Evolutionary conservation across 495 filamentous ascomycete genomes (phyloP).

Genomic region (Rostrohypoxylon terebratum): DNA sequence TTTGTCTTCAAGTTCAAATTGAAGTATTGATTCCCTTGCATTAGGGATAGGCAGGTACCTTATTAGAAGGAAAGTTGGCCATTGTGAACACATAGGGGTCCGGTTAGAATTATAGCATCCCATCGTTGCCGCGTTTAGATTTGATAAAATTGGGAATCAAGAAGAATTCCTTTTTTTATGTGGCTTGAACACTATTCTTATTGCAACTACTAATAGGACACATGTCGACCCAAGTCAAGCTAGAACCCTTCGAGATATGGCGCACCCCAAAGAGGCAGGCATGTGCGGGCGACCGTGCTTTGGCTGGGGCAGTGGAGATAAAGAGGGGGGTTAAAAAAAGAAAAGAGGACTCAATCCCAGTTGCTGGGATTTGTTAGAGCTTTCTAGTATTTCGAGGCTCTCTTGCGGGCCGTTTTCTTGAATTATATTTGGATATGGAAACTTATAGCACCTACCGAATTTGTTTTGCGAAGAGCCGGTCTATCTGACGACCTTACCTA

Average conservation of each 20-base stretch:
- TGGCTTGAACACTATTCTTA: too few relatives aligned
- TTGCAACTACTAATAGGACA: background rate
- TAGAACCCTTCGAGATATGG: background rate
- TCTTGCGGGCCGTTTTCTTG: background rate
- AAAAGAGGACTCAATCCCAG: background rate
- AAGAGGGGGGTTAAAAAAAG: slow-evolving; percentile 8
- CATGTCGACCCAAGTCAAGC: background rate
- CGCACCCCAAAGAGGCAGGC: background rate
- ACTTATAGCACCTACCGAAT: background rate
- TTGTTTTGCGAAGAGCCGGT: background rate
- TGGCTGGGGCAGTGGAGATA: background rate
- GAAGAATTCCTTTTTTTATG: too few relatives aligned
- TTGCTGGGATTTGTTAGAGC: background rate
- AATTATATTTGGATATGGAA: background rate
- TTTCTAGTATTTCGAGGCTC: background rate
- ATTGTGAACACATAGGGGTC: background rate
- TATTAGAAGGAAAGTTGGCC: background rate
- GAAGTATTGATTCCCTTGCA: too few relatives aligned
- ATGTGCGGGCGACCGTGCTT: background rate
- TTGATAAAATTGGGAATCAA: background rate
- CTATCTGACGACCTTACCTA: background rate
- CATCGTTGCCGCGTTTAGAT: background rate
- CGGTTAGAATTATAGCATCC: background rate
- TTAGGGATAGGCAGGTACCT: background rate
- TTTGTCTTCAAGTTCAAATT: too few relatives aligned